Conservation (phyloP, 306 rosid species). For the Pyrus communis region DNA sequence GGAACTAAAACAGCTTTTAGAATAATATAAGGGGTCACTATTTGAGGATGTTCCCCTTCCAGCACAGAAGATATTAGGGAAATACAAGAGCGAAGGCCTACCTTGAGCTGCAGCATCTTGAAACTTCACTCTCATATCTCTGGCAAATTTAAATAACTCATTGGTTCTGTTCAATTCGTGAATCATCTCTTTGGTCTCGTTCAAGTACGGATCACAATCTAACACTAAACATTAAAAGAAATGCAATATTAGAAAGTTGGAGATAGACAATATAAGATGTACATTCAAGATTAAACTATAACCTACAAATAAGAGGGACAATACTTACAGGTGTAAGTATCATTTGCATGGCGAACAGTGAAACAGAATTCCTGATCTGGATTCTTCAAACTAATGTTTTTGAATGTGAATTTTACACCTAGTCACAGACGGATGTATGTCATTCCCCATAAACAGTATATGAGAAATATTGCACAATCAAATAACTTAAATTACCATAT, state of each 20-base stretch:
- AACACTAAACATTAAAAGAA: conserved; percentile 42
- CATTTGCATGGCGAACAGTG: conserved; percentile 55
- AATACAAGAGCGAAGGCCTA: conserved; percentile 14
- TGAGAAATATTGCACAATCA: background rate
- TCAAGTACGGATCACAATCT: conserved; percentile 60
- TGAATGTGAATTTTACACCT: conserved; percentile 84
- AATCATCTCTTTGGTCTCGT: conserved; percentile 49
- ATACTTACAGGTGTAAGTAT: conserved; percentile 62
- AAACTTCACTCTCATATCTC: conserved; percentile 71
- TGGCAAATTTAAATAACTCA: conserved; percentile 72
- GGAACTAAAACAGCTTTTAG: background rate
- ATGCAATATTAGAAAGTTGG: background rate
- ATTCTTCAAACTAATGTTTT: conserved; percentile 41
- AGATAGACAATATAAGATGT: background rate
- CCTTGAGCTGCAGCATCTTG: conserved; percentile 63
- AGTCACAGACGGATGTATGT: conserved; percentile 7
- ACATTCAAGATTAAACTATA: conserved; percentile 11
- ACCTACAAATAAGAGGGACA: background rate
- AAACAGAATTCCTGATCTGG: conserved; percentile 57
- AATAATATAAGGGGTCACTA: background rate
- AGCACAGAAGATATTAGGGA: conserved; percentile 2
- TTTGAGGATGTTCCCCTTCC: background rate
- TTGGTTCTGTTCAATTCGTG: conserved; percentile 71
- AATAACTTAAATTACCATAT: conserved; percentile 49
- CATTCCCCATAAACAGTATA: conserved; percentile 8